A percentile compares a stretch with the other conserved stretches of the same genome.
phyloP scores from a whole-genome alignment of 169 alveolate genomes.

The Plasmodium falciparum region DNA sequence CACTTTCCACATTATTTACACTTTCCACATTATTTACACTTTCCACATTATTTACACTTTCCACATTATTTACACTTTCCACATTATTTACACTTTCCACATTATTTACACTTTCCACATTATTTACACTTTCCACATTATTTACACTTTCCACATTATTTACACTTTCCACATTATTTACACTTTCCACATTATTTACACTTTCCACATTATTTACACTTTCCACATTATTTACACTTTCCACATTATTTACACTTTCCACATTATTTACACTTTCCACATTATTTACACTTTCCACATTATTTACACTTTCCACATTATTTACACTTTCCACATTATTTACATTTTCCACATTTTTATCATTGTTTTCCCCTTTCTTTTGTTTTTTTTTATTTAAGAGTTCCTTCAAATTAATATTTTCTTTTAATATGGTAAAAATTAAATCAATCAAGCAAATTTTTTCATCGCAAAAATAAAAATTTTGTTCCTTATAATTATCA shows the following conservation, averaged over 20 bases:
- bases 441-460: conserved; percentile 21
- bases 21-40: too few species aligned
- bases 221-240: not conserved
- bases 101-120: not conserved
- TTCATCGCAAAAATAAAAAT: not conserved
- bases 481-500: conserved; percentile 6
- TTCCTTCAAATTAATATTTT: conserved; percentile 22
- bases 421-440: conserved; percentile 16
- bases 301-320: not conserved
- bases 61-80: not conserved
- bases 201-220: not conserved
- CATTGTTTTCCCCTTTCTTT: not conserved
- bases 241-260: too few species aligned
- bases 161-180: not conserved
- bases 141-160: too few species aligned
- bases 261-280: not conserved
- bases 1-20: not conserved
- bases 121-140: not conserved
- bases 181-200: too few species aligned
- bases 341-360: not conserved
- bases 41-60: not conserved
- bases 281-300: not conserved
- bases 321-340: not conserved
- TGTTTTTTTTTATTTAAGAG: not conserved
- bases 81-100: too few species aligned